Evolutionary conservation across 352 stramenopile species (phyloP).

Genomic region (Bremia lactucae): DNA sequence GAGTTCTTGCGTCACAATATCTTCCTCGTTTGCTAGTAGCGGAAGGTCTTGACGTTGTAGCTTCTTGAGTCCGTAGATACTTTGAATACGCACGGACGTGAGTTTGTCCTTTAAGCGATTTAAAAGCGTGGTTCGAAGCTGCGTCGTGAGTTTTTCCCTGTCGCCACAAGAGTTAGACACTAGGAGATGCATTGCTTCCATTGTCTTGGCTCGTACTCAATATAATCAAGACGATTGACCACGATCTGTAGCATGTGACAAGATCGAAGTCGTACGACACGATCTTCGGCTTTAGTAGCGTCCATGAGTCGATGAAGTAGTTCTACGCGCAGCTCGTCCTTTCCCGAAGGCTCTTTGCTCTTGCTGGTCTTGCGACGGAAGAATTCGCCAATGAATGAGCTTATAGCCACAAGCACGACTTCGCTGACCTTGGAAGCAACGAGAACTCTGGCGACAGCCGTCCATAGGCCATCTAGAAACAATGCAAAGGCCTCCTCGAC

Average conservation of each 20-base stretch:
- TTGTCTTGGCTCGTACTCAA: slow-evolving; percentile 27
- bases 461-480: slow-evolving; percentile 57
- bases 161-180: neutral
- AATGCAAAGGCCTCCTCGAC: slow-evolving; percentile 46
- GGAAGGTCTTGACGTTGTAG: too few species aligned
- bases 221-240: slow-evolving; percentile 35
- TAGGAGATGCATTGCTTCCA: neutral
- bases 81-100: slow-evolving; percentile 44
- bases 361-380: slow-evolving; percentile 17
- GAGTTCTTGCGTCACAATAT: slow-evolving; percentile 36
- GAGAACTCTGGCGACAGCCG: slow-evolving; percentile 39
- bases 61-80: slow-evolving; percentile 44
- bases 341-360: slow-evolving; percentile 17
- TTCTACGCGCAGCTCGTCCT: slow-evolving; percentile 35
- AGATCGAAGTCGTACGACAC: slow-evolving; percentile 35
- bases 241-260: slow-evolving; percentile 58
- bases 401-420: slow-evolving; percentile 37
- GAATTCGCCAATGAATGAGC: slow-evolving; percentile 42
- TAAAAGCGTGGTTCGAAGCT: slow-evolving; percentile 34
- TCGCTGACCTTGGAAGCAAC: slow-evolving; percentile 31
- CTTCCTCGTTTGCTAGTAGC: slow-evolving; percentile 21
- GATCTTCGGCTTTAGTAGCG: slow-evolving; percentile 51
- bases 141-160: slow-evolving; percentile 29
- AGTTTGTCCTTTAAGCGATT: slow-evolving; percentile 55
- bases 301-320: slow-evolving; percentile 36